Evolutionary conservation across 176 grass and related monocot species (phyloP).

Genomic region (Rhynchospora tenuis): DNA sequence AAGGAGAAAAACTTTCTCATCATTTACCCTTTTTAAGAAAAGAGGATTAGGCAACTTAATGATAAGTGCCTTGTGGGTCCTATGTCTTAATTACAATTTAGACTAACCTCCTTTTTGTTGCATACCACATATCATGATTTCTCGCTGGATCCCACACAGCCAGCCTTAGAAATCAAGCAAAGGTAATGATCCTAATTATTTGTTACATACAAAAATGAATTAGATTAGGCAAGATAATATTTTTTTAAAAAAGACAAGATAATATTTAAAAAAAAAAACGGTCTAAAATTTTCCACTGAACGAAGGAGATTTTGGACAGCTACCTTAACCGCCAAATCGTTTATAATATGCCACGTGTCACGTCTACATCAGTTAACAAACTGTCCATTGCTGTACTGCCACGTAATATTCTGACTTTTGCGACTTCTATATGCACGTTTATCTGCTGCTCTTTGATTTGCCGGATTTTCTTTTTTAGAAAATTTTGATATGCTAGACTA

Average conservation of each 20-base stretch:
- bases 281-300: not conserved
- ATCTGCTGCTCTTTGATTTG: not conserved
- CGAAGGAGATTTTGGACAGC: not conserved
- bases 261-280: not conserved
- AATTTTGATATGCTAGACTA: not conserved
- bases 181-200: not conserved
- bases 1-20: too few species aligned
- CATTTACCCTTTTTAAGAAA: not conserved
- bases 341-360: not conserved
- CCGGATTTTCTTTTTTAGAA: too few species aligned
- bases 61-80: not conserved
- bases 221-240: not conserved
- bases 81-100: not conserved
- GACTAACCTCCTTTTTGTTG: not conserved
- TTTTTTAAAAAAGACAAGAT: not conserved
- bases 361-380: not conserved
- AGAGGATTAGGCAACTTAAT: constrained; percentile 5
- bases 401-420: not conserved
- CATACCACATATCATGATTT: not conserved
- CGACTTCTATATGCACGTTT: constrained; percentile 15
- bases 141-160: not conserved
- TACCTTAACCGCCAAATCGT: constrained; percentile 24
- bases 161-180: constrained; percentile 16
- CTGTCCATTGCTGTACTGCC: not conserved
- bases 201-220: not conserved